Base-by-base conservation (phyloP, 306 rosid genomes). In the Castanospermum australe region DNA sequence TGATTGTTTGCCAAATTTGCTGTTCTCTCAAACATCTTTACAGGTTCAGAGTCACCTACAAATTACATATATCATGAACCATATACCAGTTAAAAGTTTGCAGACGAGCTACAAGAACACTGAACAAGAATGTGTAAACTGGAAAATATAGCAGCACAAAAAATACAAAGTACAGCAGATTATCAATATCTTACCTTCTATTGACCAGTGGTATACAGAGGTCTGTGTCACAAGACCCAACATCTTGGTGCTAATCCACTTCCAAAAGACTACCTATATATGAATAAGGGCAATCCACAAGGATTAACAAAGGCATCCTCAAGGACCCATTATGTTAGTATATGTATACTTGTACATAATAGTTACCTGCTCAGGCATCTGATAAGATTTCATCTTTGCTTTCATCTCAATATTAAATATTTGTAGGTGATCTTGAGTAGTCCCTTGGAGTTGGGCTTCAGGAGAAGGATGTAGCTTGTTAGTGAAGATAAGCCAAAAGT, bases 361-460 rank as follows among this genome's bases (percentile, higher is more conserved):
- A 56, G 20, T 69, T 86, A 96, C 99, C 98, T 96, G 99, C 87
- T 96, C 99, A 21, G 99, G 93, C 99, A 96, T 91, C 81, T 90
- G 88, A 88, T 93, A 75, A n/a, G 99, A 96, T 85, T 96, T 93
- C 86, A 96, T 84, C 85, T 96, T 96, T 14, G 99, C 81, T 87
- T 96, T 96, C 96, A 90, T 76, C 89, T 96, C 99, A 42, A 96
- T 96, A 82, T 96, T 96, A 83, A 96, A 96, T 84, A 96, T 93
- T 69, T 96, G 99, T 42, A 96, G 86, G 89, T 96, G 99, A 84
- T 96, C 99, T 84, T 96, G 99, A 75, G 86, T 96, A 21, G 99
- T 90, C 54, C 99, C 99, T 87, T 91, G 99, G 50, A 93, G 88
- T 93, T 90, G 96, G 41, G 98, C 99, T 96, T 61, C 88, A 89